Conservation (phyloP, 2,329 filamentous ascomycete species). For the Colletotrichum eremochloae region DNA sequence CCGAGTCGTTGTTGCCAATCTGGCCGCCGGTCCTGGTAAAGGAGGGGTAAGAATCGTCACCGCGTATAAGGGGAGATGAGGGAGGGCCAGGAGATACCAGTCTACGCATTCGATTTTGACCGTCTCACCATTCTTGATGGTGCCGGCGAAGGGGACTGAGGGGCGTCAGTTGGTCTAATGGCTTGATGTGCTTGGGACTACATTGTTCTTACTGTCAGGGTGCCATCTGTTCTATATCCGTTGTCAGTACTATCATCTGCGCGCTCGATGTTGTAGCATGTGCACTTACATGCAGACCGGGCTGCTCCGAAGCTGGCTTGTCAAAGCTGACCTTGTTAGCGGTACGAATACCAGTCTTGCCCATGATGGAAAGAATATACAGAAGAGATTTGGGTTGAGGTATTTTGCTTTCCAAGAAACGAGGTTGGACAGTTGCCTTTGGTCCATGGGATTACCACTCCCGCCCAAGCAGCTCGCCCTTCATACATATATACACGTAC, state of each 20-base stretch:
- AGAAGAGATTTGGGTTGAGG: neutral
- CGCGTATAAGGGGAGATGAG: neutral
- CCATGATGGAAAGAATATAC: conserved; percentile 61
- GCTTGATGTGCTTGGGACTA: neutral
- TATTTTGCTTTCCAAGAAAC: neutral
- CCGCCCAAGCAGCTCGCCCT: neutral
- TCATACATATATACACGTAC: conserved; percentile 29
- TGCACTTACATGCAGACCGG: conserved; percentile 75
- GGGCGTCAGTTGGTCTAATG: conserved; percentile 9
- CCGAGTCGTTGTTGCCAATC: conserved; percentile 88
- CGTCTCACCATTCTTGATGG: conserved; percentile 85
- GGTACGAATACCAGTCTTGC: conserved; percentile 71
- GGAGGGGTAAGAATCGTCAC: conserved; percentile 35
- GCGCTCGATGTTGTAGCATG: neutral
- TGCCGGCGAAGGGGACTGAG: conserved; percentile 78
- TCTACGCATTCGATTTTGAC: conserved; percentile 95
- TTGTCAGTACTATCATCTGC: neutral
- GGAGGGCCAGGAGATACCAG: conserved; percentile 64
- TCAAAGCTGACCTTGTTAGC: conserved; percentile 80
- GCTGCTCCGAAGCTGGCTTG: conserved; percentile 78
- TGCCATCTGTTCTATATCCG: conserved; percentile 85
- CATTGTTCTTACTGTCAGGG: conserved; percentile 76
- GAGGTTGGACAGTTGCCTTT: neutral
- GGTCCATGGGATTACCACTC: neutral
- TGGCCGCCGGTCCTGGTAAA: conserved; percentile 76